Evolutionary conservation across 352 stramenopile species (phyloP), one percentile per base, ranked within the genome.

Genomic region (Pythium aquatile): DNA sequence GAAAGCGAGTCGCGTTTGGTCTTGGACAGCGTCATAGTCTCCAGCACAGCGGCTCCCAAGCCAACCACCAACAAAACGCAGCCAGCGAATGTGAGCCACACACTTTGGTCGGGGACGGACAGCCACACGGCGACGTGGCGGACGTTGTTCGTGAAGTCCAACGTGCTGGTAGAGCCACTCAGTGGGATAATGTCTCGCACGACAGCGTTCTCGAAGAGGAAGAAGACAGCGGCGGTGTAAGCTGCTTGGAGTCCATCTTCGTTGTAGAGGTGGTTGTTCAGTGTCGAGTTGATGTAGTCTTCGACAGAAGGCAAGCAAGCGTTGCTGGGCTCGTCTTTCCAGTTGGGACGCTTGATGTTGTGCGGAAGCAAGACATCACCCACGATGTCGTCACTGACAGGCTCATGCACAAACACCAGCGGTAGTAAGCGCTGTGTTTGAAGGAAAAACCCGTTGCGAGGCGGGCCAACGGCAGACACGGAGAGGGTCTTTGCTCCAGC

Each of bases 181-280:
- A n/a, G n/a, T n/a, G n/a, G 37, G 37, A 42, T 42, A 10, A 42
- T 17, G 46, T 58, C 39, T 4, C 28, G 24, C 13, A 62, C 52
- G 4, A 56, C 49, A 8, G 49, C 49, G 28, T 56, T 40, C 13
- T 56, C 26, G 49, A 56, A 39, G 7, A 56, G 29, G 49, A 56
- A 56, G 29, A 56, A 56, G 3, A 56, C 29, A 8, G 49, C 26
- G 13, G 49, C 24, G 2, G 49, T 56, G 30, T 56, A 56, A 14
- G 14, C 49, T 40, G 49, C 26, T 28, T 56, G 49, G 5, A 56
- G 49, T 2, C 26, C 30, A 16, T 39, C 5, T 28, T 56, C 49
- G 6, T 33, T 56, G 49, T 56, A 56, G 17, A 56, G 28, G 49
- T 56, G 49, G 30, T 56, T 56, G 46, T 52, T 52, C 3, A 52